Base-by-base conservation (phyloP, 495 filamentous ascomycete species). In the Penicillium canariense region DNA sequence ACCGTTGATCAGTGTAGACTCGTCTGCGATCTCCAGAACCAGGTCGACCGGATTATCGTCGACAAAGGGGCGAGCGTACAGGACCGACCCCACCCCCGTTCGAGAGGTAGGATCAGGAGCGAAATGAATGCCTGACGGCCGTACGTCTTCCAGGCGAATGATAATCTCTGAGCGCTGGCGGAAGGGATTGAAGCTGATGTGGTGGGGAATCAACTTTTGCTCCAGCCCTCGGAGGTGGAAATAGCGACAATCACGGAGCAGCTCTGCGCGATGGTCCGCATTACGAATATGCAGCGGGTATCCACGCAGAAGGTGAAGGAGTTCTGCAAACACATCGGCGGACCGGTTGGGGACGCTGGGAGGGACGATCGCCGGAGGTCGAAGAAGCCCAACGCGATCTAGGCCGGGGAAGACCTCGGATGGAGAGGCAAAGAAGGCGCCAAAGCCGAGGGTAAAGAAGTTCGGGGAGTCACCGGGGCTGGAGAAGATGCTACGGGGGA, bases 391-490 rank as follows among this genome's bases (percentile, higher is more conserved):
- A 48, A 84, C 80, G 15, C 87, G 81, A 43, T 91, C 82, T 1
- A 97, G 81, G 2, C 94, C 94, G 0, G 93, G 93, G 62, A 96
- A 96, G 38, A 91, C 80, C 60, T 96, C 86, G 22, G 81, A 73
- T 2, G 88, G 89, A 1, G 84, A 84, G 23, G 84, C 83, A 72
- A 97, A 95, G 77, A 96, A 96, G 64, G 91, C 83, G 10, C 86
- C 86, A 65, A 96, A 96, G 47, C 93, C 93, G 6, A 98, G 81
- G 5, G 90, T 85, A 76, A 98, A 98, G 81, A 92, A 98, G 70
- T 98, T 98, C 5, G 91, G 91, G 26, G 84, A 85, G 69, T 98
- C 90, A 4, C 94, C 93, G 10, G 88, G 89, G 22, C 78, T 76
- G 10, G 84, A 86, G 71, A 98, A 96, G 53, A 96, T 80, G 59